These are phyloP conservation scores for Lanmaoa pseudosensibilis DNA, from an alignment of 768 basidiomycete genomes.

Conservation along the genomic window DNA sequence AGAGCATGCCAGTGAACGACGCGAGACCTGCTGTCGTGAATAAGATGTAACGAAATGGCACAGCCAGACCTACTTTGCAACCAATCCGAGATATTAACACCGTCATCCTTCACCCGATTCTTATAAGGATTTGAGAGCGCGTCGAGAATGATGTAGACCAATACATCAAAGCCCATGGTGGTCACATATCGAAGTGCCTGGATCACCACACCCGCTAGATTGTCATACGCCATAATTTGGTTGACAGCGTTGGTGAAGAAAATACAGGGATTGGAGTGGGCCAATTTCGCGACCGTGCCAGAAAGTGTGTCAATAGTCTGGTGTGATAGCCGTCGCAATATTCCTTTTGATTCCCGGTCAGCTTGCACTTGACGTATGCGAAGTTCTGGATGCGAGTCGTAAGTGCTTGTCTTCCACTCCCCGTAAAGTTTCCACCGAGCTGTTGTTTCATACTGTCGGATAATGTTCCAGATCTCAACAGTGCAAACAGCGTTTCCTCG, in stretches of 20 bases:
- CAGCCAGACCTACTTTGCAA: slow-evolving; percentile 71
- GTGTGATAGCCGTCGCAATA: slow-evolving; percentile 82
- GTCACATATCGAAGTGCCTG: slow-evolving; percentile 88
- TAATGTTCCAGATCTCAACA: slow-evolving; percentile 89
- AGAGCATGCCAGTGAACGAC: slow-evolving; percentile 90
- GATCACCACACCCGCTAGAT: slow-evolving; percentile 85
- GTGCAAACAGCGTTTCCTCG: slow-evolving; percentile 86
- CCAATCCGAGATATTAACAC: slow-evolving; percentile 89
- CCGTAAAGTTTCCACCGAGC: slow-evolving; percentile 91
- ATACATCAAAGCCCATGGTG: slow-evolving; percentile 91
- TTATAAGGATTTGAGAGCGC: slow-evolving; percentile 82
- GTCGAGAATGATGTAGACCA: slow-evolving; percentile 85
- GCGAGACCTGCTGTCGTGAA: slow-evolving; percentile 66
- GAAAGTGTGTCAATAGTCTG: slow-evolving; percentile 84
- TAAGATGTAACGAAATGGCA: slow-evolving; percentile 8
- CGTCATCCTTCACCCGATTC: slow-evolving; percentile 85
- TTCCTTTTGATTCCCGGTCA: slow-evolving; percentile 84
- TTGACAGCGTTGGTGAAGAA: slow-evolving; percentile 87
- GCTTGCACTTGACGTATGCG: slow-evolving; percentile 79
- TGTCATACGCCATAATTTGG: slow-evolving; percentile 96
- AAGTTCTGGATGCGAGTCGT: slow-evolving; percentile 77
- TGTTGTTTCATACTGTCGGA: slow-evolving; percentile 74
- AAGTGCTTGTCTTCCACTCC: slow-evolving; percentile 82
- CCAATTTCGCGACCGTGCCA: slow-evolving; percentile 86
- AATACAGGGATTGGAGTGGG: slow-evolving; percentile 91